Evolutionary conservation across 176 grass and related monocot species (phyloP).

Genomic region (Poa annua): DNA sequence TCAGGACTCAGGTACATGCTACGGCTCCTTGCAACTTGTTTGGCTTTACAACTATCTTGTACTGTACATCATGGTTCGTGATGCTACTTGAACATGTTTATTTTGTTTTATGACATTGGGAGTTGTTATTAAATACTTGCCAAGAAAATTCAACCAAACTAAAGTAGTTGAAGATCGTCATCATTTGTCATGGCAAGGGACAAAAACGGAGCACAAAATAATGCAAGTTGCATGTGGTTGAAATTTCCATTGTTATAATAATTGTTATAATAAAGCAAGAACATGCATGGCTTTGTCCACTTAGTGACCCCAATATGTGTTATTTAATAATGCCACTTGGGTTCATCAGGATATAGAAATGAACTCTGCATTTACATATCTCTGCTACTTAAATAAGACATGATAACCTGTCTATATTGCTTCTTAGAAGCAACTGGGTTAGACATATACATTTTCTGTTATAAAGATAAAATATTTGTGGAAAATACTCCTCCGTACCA

Average conservation of each 20-base stretch:
- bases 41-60: not conserved
- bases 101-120: not conserved
- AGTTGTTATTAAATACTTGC: not conserved
- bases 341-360: not conserved
- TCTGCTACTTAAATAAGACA: not conserved
- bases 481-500: no score
- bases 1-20: no score
- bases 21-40: not conserved
- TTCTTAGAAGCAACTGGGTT: not conserved
- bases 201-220: no score
- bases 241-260: not conserved
- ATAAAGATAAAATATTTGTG: no score
- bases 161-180: not conserved
- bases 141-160: not conserved
- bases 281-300: no score
- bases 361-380: not conserved
- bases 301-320: not conserved
- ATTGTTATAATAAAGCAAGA: no score
- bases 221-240: not conserved
- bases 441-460: not conserved
- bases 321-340: not conserved
- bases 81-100: not conserved
- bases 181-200: not conserved
- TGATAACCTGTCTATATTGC: not conserved
- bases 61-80: not conserved